Evolutionary conservation across 2,329 filamentous ascomycete genomes (phyloP), one percentile per base, ranked within the genome.

Genomic region (Cercospora citrullina): DNA sequence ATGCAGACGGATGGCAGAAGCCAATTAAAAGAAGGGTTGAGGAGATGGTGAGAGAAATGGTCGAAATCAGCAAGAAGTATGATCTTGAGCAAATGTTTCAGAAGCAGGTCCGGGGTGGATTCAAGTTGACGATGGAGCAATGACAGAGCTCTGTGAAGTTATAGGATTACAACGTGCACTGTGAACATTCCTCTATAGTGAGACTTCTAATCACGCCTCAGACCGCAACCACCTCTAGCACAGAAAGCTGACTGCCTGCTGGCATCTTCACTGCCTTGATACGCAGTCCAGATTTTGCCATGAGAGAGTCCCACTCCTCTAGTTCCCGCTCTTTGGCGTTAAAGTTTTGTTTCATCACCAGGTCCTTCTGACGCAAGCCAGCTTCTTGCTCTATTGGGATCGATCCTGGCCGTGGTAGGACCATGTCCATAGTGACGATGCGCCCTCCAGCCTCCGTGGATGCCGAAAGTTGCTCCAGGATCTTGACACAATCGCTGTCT

Each of bases 51-150:
- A 66, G 57, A 45, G 73, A 72, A n/a, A 64, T 81, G 72, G 69
- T 71, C 69, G 64, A 55, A 9, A 75, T 78, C 8, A 77, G 75
- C 60, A 71, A 68, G 69, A 73, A 74, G 68, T 80, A 80, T 68
- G 79, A 81, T 71, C 76, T 77, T 3, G 39, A 61, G 28, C 68
- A 70, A 4, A 62, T 81, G 14, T 81, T 80, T 61, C 79, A 80
- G 70, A 75, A 70, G 31, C 71, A 69, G 33, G 72, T 77, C 14
- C 77, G 75, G 1, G 79, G 79, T 1, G 76, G 77, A 7, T 80
- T 79, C 69, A 80, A 80, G 71, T 39, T 71, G 45, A 31, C 30
- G 8, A 31, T 31, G 30, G 30, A 31, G 1, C 30, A 31, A 31
- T 10, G 3, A 31, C 30, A 31, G 30, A 3, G 30, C 30, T 12